Conservation (phyloP, 257 asterid genomes). For the Rhazya stricta region DNA sequence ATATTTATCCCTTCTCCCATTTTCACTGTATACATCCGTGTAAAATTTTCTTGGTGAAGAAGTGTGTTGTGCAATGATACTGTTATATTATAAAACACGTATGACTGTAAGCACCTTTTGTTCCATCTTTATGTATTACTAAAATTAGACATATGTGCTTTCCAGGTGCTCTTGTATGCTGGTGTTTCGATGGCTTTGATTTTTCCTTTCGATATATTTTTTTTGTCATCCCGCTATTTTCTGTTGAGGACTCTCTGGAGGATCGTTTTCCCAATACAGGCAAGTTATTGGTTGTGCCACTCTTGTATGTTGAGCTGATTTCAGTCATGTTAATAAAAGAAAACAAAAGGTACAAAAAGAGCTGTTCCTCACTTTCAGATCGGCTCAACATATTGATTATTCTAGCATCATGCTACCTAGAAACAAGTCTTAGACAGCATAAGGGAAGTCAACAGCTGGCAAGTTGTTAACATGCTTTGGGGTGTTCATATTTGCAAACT, state of each 20-base stretch:
- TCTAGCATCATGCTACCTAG: background rate
- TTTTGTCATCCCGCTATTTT: slow-evolving; percentile 87
- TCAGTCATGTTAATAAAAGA: background rate
- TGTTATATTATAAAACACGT: background rate
- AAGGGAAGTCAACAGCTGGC: background rate
- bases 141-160: slow-evolving; percentile 24
- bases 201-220: slow-evolving; percentile 91
- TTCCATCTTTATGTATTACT: background rate
- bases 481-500: slow-evolving; percentile 2
- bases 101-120: background rate
- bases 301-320: background rate
- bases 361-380: background rate
- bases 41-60: background rate
- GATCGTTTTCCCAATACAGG: slow-evolving; percentile 87
- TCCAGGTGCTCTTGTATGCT: slow-evolving; percentile 88
- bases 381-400: background rate
- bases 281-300: slow-evolving; percentile 33
- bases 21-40: too few species aligned
- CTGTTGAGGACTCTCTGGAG: slow-evolving; percentile 86
- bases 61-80: background rate
- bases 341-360: background rate
- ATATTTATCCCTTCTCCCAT: background rate
- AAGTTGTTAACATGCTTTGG: background rate
- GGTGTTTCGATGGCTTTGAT: slow-evolving; percentile 74
- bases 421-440: background rate